Conservation (phyloP, 495 filamentous ascomycete species). For the Neurospora sp. region DNA sequence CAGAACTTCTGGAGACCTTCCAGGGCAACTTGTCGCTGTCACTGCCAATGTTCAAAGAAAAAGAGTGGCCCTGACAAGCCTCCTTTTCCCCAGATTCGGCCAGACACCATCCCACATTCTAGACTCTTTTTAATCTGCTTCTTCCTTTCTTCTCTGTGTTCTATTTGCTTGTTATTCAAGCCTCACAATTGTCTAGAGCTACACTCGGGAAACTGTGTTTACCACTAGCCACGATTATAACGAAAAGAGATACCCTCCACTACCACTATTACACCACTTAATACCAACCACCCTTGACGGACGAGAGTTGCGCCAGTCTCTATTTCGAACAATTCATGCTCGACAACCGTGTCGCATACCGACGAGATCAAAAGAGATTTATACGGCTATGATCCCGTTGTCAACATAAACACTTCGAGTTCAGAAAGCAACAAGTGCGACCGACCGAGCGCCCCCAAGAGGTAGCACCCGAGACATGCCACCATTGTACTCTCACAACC, state of each 20-base stretch:
- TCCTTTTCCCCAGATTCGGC: neutral
- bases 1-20: neutral
- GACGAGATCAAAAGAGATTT: neutral
- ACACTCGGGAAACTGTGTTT: neutral
- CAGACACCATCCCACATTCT: neutral
- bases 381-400: neutral
- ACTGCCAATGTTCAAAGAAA: neutral
- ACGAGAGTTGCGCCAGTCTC: neutral
- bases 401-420: neutral
- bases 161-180: neutral
- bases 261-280: neutral
- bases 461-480: constrained; percentile 22
- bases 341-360: neutral
- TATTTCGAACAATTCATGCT: neutral
- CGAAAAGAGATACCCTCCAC: neutral
- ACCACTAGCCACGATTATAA: neutral
- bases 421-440: neutral
- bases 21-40: neutral
- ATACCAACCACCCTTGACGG: neutral
- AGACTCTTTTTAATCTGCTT: neutral
- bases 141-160: neutral
- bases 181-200: neutral
- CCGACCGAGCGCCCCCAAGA: neutral
- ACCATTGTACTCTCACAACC: constrained; percentile 37
- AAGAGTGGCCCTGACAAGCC: neutral